These are phyloP conservation scores for Lanmaoa pseudosensibilis DNA, from an alignment of 768 basidiomycete genomes.

Conservation along the genomic window DNA sequence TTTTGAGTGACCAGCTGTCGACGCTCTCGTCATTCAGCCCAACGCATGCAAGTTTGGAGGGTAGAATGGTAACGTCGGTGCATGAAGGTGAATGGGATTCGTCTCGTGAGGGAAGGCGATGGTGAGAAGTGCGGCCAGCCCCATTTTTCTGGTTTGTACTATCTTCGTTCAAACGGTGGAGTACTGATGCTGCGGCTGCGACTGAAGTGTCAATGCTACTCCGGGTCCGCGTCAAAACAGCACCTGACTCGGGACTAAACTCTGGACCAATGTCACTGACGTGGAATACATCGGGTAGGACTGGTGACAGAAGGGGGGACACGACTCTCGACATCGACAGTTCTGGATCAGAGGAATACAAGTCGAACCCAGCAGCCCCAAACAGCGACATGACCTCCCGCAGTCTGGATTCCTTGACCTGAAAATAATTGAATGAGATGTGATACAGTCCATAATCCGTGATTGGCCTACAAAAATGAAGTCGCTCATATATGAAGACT, in stretches of 20 bases:
- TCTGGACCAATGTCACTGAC: conserved; percentile 31
- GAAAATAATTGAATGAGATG: conserved; percentile 8
- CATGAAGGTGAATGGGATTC: conserved; percentile 56
- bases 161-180: conserved; percentile 4
- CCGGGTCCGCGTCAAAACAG: conserved; percentile 51
- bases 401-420: conserved; percentile 70
- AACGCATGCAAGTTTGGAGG: conserved; percentile 75
- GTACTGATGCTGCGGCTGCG: conserved; percentile 10
- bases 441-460: background rate
- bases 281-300: conserved; percentile 31
- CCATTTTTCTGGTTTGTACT: conserved; percentile 5
- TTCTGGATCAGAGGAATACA: conserved; percentile 52
- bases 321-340: conserved; percentile 31
- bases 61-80: conserved; percentile 59
- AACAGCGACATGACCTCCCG: conserved; percentile 60
- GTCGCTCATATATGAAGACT: conserved; percentile 81
- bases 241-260: conserved; percentile 36
- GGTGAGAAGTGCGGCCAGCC: conserved; percentile 1
- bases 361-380: conserved; percentile 63
- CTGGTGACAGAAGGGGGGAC: conserved; percentile 35
- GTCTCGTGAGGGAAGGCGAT: conserved; percentile 27
- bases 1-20: conserved; percentile 74
- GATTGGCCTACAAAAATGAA: conserved; percentile 66
- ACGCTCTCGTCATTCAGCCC: conserved; percentile 68
- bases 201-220: conserved; percentile 38